phyloP scores from a whole-genome alignment of 2,329 filamentous ascomycete species.

The Colletotrichum sp. region DNA sequence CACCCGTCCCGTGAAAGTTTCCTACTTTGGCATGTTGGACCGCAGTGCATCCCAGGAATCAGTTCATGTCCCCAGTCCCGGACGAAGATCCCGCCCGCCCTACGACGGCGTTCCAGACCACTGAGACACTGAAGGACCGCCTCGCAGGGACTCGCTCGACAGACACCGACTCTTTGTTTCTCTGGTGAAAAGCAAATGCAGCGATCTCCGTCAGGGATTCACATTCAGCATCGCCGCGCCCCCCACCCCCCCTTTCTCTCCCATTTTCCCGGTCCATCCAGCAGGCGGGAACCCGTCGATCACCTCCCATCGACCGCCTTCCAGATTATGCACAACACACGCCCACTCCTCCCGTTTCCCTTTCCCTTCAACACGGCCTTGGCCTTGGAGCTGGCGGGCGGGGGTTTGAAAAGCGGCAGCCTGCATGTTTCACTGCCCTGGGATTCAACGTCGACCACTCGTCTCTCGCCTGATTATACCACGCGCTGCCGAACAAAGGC shows the following conservation, averaged over 20 bases:
- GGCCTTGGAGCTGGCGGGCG: neutral
- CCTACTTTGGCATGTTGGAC: neutral
- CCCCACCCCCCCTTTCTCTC: neutral
- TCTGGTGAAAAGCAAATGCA: neutral
- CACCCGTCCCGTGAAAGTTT: neutral
- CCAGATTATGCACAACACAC: neutral
- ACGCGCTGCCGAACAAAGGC: neutral
- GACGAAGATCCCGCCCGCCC: constrained; percentile 5
- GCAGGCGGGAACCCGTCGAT: neutral
- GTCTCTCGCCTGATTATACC: neutral
- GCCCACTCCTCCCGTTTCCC: neutral
- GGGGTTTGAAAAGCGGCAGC: neutral
- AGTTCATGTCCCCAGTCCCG: neutral
- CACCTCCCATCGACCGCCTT: neutral
- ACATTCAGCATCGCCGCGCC: neutral
- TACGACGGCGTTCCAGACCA: neutral
- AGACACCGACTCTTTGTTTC: neutral
- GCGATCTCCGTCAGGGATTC: constrained; percentile 14
- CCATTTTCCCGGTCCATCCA: neutral
- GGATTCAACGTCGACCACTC: neutral
- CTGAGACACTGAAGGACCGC: constrained; percentile 1
- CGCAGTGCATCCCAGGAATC: neutral
- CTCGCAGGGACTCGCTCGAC: neutral
- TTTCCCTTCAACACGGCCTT: neutral
- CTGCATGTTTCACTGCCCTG: constrained; percentile 1